Percentiles rank a stretch among this genome's conserved stretches.
Conservation (phyloP, 164 flowering plant species). For the Taxillus chinensis region DNA sequence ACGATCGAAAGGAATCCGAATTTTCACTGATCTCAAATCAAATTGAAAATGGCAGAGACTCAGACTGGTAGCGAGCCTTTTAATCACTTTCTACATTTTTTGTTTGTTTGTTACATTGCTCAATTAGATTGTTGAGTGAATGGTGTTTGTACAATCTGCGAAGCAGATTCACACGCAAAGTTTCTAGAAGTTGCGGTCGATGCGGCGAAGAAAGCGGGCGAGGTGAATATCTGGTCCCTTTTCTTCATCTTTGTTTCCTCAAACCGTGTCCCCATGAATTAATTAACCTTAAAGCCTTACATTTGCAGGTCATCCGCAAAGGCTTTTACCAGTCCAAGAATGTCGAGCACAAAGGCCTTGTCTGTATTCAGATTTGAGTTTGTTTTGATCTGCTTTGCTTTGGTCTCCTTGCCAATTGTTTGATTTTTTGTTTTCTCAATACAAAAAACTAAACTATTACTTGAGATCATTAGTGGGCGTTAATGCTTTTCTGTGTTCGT, state of each 20-base stretch:
- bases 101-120: too few species aligned
- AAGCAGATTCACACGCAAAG: slow-evolving; percentile 36
- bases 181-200: slow-evolving; percentile 63
- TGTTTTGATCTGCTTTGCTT: background rate
- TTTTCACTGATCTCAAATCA: too few species aligned
- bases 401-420: background rate
- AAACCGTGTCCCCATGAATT: background rate
- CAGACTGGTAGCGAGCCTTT: too few species aligned
- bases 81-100: too few species aligned
- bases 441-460: too few species aligned
- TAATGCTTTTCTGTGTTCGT: too few species aligned
- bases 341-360: slow-evolving; percentile 89
- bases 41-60: too few species aligned
- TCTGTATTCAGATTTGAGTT: slow-evolving; percentile 7
- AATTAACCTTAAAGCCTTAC: background rate
- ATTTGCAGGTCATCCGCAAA: slow-evolving; percentile 52
- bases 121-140: background rate
- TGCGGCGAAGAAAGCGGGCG: slow-evolving; percentile 83
- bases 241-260: background rate
- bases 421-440: background rate
- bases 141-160: slow-evolving; percentile 3
- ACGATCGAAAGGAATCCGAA: too few species aligned
- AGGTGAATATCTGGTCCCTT: slow-evolving; percentile 27
- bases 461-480: too few species aligned
- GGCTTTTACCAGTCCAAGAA: slow-evolving; percentile 69